Base-by-base conservation (phyloP, 805 yeast species). In the Metschnikowia bowlesiae region DNA sequence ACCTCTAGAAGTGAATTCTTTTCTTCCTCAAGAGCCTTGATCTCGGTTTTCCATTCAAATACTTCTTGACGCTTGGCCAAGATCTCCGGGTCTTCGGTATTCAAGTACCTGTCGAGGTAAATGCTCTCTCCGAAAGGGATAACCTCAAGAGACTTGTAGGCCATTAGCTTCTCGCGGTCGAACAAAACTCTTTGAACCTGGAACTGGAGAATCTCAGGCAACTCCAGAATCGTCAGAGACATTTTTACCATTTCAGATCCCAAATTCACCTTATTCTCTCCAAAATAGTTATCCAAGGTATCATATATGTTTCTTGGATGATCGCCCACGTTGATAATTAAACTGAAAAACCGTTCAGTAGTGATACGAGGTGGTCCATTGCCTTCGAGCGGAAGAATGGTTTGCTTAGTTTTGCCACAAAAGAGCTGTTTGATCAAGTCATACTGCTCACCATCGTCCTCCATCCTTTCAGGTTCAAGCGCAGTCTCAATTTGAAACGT, bases 161-260 rank as follows among this genome's bases (percentile, higher is more conserved):
- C 89, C 67, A 84, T 78, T 46, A 84, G 76, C 11, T 79, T 69
- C 48, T 75, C 84, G 41, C 90, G 76, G 62, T 94, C 97, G 65
- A 85, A 94, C 64, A 89, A 88, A 0, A 94, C 98, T 62, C 99
- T 77, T 68, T 91, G 98, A 7, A 94, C 87, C 63, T 94, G 99
- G 44, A 94, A 81, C 64, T 94, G 99, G 44, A 94, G 67, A 46
- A 94, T 80, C 6, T 84, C 83, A 0, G 99, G 99, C 18, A 89
- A 69, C 49, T 81, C 76, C 8, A 81, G 75, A 4, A 92, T 79
- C 0, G 91, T 81, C 43, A 91, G 78, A 0, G 87, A 79, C 63
- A 95, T 81, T 57, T 83, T 82, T 5, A 87, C 92, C 28, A 77
- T 74, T 1, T 90, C 96, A 53, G 84, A 86, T 38, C 82, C 88